Evolutionary conservation across 2,329 filamentous ascomycete genomes (phyloP).

Genomic region (Paecilomyces sp.): DNA sequence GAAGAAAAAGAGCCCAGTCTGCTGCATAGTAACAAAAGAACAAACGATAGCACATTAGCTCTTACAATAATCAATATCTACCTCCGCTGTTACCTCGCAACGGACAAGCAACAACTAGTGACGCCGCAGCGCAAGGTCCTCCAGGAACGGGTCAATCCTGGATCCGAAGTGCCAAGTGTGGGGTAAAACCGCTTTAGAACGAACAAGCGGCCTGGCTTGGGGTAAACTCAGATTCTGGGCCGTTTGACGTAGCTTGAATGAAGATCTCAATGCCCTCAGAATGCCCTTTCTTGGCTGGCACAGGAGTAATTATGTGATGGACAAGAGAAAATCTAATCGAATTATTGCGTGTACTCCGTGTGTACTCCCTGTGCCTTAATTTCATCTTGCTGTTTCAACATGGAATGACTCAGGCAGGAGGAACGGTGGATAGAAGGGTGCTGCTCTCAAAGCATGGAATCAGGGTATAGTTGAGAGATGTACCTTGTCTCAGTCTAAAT

Average conservation of each 20-base stretch:
- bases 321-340: background rate
- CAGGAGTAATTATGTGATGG: background rate
- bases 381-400: background rate
- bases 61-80: background rate
- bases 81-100: background rate
- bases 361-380: background rate
- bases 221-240: background rate
- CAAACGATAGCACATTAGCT: too few relatives aligned
- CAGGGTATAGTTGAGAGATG: background rate
- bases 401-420: background rate
- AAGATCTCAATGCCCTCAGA: background rate
- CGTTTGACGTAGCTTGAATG: background rate
- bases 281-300: background rate
- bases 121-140: background rate
- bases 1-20: background rate
- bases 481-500: background rate
- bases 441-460: background rate
- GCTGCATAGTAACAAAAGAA: background rate
- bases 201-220: background rate
- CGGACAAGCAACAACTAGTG: background rate
- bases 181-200: background rate
- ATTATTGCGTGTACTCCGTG: background rate
- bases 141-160: background rate
- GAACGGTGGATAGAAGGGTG: background rate
- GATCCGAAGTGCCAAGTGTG: background rate